These are phyloP conservation scores for Pythium sp. DNA, from an alignment of 352 stramenopile genomes.

Conservation along the genomic window DNA sequence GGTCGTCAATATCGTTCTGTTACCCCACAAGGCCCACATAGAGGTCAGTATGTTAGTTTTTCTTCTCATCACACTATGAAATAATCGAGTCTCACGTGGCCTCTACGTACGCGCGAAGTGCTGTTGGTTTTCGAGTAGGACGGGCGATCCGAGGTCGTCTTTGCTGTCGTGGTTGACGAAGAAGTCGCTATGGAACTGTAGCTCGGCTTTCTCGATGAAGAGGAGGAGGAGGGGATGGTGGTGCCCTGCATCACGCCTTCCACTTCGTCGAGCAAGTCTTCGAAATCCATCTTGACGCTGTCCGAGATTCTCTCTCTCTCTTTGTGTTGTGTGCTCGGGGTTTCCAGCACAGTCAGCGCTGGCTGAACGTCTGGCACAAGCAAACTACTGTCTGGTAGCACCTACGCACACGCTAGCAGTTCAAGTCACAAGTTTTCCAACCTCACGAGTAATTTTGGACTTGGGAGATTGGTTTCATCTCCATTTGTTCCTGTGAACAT, in stretches of 20 bases:
- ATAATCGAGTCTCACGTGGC: not conserved
- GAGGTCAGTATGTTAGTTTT: not conserved
- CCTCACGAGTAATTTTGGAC: not conserved
- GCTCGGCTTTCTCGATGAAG: constrained; percentile 12
- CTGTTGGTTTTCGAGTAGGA: constrained; percentile 6
- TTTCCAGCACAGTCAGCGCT: not conserved
- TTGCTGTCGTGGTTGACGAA: not conserved
- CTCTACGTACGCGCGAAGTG: constrained; percentile 10
- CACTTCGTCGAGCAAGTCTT: constrained; percentile 72
- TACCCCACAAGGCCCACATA: constrained; percentile 2
- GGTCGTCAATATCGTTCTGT: constrained; percentile 68
- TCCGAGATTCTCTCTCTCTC: not conserved
- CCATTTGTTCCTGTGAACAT: not conserved
- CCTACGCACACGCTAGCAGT: too few relatives aligned
- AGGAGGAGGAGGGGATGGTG: not conserved
- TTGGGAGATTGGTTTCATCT: not conserved
- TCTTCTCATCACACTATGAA: not conserved
- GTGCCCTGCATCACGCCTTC: constrained; percentile 55
- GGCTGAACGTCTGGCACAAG: not conserved
- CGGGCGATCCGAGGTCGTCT: not conserved
- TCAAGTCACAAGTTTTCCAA: too few relatives aligned
- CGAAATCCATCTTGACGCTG: constrained; percentile 48
- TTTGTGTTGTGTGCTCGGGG: not conserved
- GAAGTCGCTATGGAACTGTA: not conserved
- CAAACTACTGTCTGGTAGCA: not conserved